phyloP scores from a whole-genome alignment of 345 rosid species.

The Isatis tinctoria region DNA sequence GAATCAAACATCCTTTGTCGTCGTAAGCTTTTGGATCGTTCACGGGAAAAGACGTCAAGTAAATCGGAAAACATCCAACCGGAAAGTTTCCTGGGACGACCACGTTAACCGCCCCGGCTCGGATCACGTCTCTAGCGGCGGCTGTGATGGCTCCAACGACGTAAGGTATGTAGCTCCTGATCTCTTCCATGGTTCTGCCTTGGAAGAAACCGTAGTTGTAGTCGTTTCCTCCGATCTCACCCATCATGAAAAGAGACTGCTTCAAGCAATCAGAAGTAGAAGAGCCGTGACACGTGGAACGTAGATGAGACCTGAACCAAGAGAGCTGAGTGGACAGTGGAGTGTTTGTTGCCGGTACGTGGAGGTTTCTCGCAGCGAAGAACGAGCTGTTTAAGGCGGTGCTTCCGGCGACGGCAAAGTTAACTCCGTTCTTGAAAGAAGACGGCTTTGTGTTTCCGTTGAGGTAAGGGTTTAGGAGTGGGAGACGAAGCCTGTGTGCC shows the following conservation, averaged over 20 bases:
- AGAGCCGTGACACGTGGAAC: neutral
- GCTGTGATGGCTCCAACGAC: constrained; percentile 34
- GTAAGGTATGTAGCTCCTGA: constrained; percentile 28
- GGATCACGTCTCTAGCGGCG: constrained; percentile 25
- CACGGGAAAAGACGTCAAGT: constrained; percentile 15
- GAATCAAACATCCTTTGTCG: constrained; percentile 17
- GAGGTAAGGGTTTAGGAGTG: constrained; percentile 33
- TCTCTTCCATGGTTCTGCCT: constrained; percentile 20
- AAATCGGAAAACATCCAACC: constrained; percentile 26
- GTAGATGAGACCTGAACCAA: constrained; percentile 31
- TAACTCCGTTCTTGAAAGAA: constrained; percentile 20
- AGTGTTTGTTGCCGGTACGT: constrained; percentile 28
- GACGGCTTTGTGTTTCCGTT: neutral
- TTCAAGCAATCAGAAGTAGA: constrained; percentile 20
- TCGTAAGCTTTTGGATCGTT: constrained; percentile 24
- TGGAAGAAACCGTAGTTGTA: constrained; percentile 32
- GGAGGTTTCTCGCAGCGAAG: constrained; percentile 8
- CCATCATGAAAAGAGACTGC: constrained; percentile 30
- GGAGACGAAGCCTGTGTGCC: constrained; percentile 21
- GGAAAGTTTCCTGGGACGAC: constrained; percentile 24
- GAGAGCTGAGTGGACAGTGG: constrained; percentile 29
- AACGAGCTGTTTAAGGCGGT: constrained; percentile 22
- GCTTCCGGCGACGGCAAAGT: constrained; percentile 38
- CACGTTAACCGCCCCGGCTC: constrained; percentile 18
- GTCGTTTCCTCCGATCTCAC: constrained; percentile 41